Percentiles rank a stretch among this genome's conserved stretches.
phyloP scores from a whole-genome alignment of 345 rosid species.

The Populus nigra region DNA sequence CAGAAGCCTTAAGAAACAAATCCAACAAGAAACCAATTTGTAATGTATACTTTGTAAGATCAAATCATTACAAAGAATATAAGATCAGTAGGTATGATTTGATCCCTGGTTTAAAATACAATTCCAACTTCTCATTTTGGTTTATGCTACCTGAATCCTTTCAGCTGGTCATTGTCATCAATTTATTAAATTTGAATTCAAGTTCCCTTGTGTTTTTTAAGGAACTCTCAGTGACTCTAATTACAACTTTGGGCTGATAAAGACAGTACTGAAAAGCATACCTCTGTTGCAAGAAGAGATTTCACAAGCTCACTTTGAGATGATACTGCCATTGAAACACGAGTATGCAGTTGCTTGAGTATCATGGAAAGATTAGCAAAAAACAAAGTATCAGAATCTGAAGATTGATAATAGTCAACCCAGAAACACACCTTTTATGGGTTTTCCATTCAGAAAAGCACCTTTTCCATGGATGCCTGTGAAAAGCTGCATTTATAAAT shows the following conservation, averaged over 20 bases:
- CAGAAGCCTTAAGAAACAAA: not conserved
- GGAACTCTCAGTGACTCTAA: not conserved
- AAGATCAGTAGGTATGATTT: not conserved
- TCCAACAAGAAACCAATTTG: not conserved
- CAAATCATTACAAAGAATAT: not conserved
- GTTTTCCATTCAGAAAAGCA: slow-evolving; percentile 75
- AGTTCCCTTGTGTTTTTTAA: not conserved
- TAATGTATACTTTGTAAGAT: not conserved
- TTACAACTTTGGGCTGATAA: not conserved
- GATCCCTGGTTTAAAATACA: not conserved
- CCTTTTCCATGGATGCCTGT: slow-evolving; percentile 75
- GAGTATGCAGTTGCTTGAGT: slow-evolving; percentile 7
- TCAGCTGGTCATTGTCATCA: not conserved
- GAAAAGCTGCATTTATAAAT: slow-evolving; percentile 55
- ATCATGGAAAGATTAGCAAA: not conserved
- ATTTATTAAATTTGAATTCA: not conserved
- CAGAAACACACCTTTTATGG: slow-evolving; percentile 58
- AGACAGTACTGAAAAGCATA: slow-evolving; percentile 22
- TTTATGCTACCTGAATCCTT: not conserved
- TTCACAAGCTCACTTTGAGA: slow-evolving; percentile 68
- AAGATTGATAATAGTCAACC: not conserved
- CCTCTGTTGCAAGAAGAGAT: slow-evolving; percentile 88
- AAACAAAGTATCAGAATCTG: not conserved
- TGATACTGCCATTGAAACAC: slow-evolving; percentile 54
- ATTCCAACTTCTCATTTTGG: not conserved